Evolutionary conservation across 1,139 yeast species (phyloP), one percentile per base, ranked within the genome.

Genomic region (Trichomonascaceae sp.): DNA sequence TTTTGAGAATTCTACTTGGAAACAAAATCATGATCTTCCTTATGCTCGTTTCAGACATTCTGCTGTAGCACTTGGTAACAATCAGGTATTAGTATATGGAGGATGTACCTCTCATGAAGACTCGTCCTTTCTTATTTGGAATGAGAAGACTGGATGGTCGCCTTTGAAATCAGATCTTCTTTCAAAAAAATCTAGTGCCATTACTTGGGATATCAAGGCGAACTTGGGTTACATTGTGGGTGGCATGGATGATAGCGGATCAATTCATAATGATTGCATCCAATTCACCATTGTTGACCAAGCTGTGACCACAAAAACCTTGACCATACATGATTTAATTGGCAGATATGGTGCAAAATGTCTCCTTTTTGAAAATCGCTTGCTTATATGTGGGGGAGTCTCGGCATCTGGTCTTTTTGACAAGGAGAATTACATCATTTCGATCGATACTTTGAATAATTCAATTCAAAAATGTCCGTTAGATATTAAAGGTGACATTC

Each of bases 21-120:
- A 50, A 1, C 53, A 60, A 51, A 47, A 74, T 49, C 72, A 63
- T 3, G 67, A 72, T 20, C 58, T 85, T 41, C 79, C 81, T 22
- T 32, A 20, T 17, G 53, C 55, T 15, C 27, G 57, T 24, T 55
- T 30, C 24, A 24, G 57, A n/a, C 57, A 55, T 19, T 43, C 51
- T 20, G 52, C 55, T 8, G 54, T 53, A 3, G 61, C 62, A 0
- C 45, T 79, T 0, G 65, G 62, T 3, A 66, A 67, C 2, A 63
- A 66, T 2, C 63, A 72, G 13, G 69, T 83, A 2, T 63, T 84
- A 41, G 67, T 85, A 0, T 80, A 75, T 62, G 89, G 90, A 4
- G 88, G 88, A 2, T 61, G 55, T 7, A 51, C 53, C 3, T 49
- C 61, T 13, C 57, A 61, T 9, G 61, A 59, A 2, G 59, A 61